Conservation (phyloP, 176 grass and related monocot species). For the Lolium rigidum region DNA sequence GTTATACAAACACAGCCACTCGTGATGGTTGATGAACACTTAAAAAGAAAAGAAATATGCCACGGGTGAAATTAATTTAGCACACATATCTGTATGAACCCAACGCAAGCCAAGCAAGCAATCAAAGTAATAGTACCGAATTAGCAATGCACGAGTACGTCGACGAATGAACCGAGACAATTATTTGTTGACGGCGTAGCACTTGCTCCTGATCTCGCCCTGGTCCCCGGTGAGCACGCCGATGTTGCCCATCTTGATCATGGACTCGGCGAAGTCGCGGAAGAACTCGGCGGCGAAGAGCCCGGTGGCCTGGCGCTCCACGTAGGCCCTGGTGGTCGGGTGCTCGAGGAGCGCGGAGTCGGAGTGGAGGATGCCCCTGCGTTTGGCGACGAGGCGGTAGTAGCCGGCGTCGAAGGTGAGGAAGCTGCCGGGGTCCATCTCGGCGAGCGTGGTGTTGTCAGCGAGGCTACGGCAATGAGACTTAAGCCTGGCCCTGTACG, state of each 20-base stretch:
- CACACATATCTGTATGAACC: conserved; percentile 18
- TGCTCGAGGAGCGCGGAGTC: conserved; percentile 67
- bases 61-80: neutral
- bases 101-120: neutral
- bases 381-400: conserved; percentile 61
- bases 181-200: conserved; percentile 53
- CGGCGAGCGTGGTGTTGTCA: conserved; percentile 65
- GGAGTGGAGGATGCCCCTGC: conserved; percentile 67
- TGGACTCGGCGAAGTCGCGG: conserved; percentile 60
- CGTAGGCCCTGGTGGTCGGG: conserved; percentile 59
- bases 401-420: conserved; percentile 81
- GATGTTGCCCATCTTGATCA: conserved; percentile 65
- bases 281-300: conserved; percentile 56
- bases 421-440: conserved; percentile 93
- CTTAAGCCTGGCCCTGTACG: conserved; percentile 49
- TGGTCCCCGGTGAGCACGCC: conserved; percentile 54
- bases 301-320: conserved; percentile 56
- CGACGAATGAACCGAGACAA: neutral
- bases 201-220: conserved; percentile 76
- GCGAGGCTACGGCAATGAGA: conserved; percentile 56
- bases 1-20: neutral
- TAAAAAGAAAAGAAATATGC: neutral
- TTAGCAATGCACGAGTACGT: neutral
- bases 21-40: neutral
- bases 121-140: neutral